phyloP scores from a whole-genome alignment of 192 early-diverging fungal species.

The Jimgerdemannia lactiflua region DNA sequence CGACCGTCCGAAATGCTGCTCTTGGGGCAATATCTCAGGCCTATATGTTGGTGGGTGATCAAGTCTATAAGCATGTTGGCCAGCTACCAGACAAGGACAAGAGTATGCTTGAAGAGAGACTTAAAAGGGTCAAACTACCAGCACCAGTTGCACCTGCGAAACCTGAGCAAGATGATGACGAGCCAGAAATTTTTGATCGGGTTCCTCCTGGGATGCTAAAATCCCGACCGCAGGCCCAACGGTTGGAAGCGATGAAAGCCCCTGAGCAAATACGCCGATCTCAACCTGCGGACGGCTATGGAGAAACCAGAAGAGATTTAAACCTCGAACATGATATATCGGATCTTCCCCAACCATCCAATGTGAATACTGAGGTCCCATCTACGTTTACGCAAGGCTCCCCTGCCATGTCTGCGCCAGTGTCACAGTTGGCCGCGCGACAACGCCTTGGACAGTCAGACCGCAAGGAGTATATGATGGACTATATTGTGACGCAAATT shows the following conservation, averaged over 20 bases:
- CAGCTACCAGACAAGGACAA: conserved; percentile 79
- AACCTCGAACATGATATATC: conserved; percentile 10
- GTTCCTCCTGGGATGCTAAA: conserved; percentile 39
- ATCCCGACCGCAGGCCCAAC: conserved; percentile 30
- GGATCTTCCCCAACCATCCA: conserved; percentile 2
- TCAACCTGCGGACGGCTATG: conserved; percentile 13
- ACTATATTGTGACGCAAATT: conserved; percentile 66
- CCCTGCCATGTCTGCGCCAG: conserved; percentile 23
- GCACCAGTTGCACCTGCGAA: neutral
- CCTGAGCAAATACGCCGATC: conserved; percentile 17
- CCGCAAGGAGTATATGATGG: conserved; percentile 52
- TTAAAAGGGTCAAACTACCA: conserved; percentile 41
- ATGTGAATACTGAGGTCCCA: conserved; percentile 2
- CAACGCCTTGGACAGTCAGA: conserved; percentile 27
- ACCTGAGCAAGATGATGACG: conserved; percentile 34
- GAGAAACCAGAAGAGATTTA: conserved; percentile 35
- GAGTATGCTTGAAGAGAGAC: conserved; percentile 73
- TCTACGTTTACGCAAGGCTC: neutral
- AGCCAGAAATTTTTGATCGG: conserved; percentile 48
- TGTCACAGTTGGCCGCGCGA: conserved; percentile 26
- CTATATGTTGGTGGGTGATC: conserved; percentile 71
- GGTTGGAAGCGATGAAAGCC: conserved; percentile 9
- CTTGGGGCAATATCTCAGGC: conserved; percentile 71
- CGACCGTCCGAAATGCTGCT: conserved; percentile 76
- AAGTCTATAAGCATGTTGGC: conserved; percentile 69